Base-by-base conservation (phyloP, 164 flowering plant species). In the Aristolochia fimbriata region DNA sequence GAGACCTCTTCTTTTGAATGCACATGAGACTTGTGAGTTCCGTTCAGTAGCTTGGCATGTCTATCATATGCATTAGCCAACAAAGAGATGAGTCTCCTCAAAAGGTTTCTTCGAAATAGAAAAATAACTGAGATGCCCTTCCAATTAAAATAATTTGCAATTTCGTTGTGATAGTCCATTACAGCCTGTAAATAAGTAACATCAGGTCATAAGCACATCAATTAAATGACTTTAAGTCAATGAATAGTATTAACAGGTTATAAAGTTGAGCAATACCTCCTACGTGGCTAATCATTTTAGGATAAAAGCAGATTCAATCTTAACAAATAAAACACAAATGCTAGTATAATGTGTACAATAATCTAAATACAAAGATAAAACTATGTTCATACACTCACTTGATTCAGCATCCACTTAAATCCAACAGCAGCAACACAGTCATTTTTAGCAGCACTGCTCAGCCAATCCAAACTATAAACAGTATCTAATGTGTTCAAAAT, bases 361-460 rank as follows among this genome's bases (percentile, higher is more conserved):
- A 37, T 37, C 43, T 37, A 37, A 37, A 37, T 37, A 37, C 11
- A 58, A 45, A 41, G 45, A 15, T 16, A 55, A 25, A 12, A 19
- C 13, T 6, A 6, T 12, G 31, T 13, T 5, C 4, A 59, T 41
- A 4, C 43, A 43, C 53, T 23, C 70, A 84, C 95, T 88, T 90
- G 97, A 80, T 87, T 90, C 12, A 85, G 85, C 97, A 90, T 90
- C 97, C 97, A 90, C 74, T 87, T 87, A 79, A 87, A 81, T 65
- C 95, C 97, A 71, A 85, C 79, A 4, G 97, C 95, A 57, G 90
- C 88, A 4, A 85, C 72, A 57, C 92, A 90, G 57, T 87, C 74
- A 68, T 89, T 89, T 77, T 83, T 89, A 24, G 97, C 81, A 70
- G 97, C 91, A 74, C 97, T 89, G 22, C 75, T 87, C 25, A 78